Base-by-base conservation (phyloP, 306 rosid genomes). In the Lathyrus tuberosus region DNA sequence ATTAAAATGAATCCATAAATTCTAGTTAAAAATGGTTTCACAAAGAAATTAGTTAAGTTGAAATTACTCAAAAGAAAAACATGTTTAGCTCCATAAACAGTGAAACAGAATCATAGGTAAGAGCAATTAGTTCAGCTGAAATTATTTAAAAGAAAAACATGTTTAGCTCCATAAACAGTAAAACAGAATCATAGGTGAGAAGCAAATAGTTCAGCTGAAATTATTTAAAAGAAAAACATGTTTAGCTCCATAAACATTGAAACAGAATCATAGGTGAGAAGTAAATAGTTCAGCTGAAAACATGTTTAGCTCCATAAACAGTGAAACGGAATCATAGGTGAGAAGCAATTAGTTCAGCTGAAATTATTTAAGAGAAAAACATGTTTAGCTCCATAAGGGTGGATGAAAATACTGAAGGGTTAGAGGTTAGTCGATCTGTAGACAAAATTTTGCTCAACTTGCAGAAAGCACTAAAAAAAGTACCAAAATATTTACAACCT, bases 321-420 rank as follows among this genome's bases (percentile, higher is more conserved):
- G n/a, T n/a, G n/a, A n/a, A n/a, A n/a, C n/a, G n/a, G n/a, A n/a
- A n/a, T n/a, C n/a, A n/a, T n/a, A n/a, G n/a, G n/a, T n/a, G n/a
- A n/a, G n/a, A n/a, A n/a, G n/a, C n/a, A n/a, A n/a, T n/a, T n/a
- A n/a, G n/a, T n/a, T 35, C 53, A 54, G 59, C 17, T 57, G 3
- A 33, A 62, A 53, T 70, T 53, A 72, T 48, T 24, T 22, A 62
- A 48, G 40, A 44, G 17, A 65, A 14, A 22, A 47, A n/a, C 53
- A 24, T 22, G 13, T 61, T 31, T 26, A 8, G 69, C 37, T 26
- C 61, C 48, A 41, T 6, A 22, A 47, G 40, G 40, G 40, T 8
- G n/a, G 47, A 52, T 57, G 15, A 65, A 71, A 65, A 38, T 28
- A 46, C 33, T 26, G 13, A 54, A 60, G 33, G 49, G 20, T 47